Base-by-base conservation (phyloP, 176 grass and related monocot genomes). In the Zea mays region DNA sequence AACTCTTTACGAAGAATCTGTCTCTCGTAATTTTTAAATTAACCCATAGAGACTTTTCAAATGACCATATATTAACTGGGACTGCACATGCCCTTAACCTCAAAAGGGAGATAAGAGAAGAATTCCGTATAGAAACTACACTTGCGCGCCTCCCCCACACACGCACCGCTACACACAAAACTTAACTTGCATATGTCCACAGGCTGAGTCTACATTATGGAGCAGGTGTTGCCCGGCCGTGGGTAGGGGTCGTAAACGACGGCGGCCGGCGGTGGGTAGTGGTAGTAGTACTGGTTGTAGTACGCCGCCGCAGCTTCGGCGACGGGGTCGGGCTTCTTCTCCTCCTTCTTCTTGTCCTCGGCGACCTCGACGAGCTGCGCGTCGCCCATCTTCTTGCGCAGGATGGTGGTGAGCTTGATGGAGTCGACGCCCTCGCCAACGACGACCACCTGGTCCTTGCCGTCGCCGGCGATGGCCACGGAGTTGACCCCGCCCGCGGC, bases 361-460 rank as follows among this genome's bases (percentile, higher is more conserved):
- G 6, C 79, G 51, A 90, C 80, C 17, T 82, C 67, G 55, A 88
- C 1, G 11, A 90, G 84, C 4, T 71, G 33, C 14, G 88, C 82
- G 13, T 0, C 16, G 9, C 78, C 82, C 3, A 90, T 17, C 65
- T 88, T 93, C 63, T 69, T 88, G 36, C 85, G 84, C 52, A 88
- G 72, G 56, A 10, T 50, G 39, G 36, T 45, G 42, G 82, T 88
- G 55, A 93, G 81, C 55, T 41, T 71, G 42, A 87, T n/a, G 27
- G 91, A 81, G 72, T 93, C 91, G 11, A 87, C 73, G 55, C 77
- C 72, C 11, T 93, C 78, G 20, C 91, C 82, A 2, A 81, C 79
- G 7, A 90, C 74, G 20, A 88, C 85, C 63, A 93, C 5, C 67
- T 84, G 74, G 67, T 82, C 84, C 76, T 43, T 86, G 20, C 0